Conservation (phyloP, 108 stramenopile genomes). For the Skeletonema marinoi region DNA sequence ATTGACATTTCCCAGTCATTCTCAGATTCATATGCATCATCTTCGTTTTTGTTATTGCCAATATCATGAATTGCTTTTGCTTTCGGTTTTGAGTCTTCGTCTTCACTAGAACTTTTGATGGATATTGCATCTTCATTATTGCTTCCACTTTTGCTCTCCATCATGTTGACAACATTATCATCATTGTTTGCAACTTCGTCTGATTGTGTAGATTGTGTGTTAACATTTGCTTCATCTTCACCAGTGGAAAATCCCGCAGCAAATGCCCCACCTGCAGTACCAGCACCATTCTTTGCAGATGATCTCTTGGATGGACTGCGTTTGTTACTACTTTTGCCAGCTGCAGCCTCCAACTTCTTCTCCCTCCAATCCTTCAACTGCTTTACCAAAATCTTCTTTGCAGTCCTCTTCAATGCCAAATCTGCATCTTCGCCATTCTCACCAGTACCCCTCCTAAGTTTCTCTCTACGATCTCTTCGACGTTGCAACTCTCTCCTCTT, state of each 20-base stretch:
- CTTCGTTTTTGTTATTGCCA: slow-evolving; percentile 16
- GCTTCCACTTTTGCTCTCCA: neutral
- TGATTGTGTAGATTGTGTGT: slow-evolving; percentile 8
- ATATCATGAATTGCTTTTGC: neutral
- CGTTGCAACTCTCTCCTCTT: slow-evolving; percentile 80
- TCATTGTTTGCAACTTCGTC: neutral
- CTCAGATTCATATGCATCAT: slow-evolving; percentile 34
- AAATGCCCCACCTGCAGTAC: slow-evolving; percentile 45
- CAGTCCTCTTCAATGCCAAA: slow-evolving; percentile 64
- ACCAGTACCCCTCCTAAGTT: slow-evolving; percentile 44
- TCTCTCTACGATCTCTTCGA: slow-evolving; percentile 70
- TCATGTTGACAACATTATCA: neutral
- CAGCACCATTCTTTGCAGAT: neutral
- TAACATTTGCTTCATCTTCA: slow-evolving; percentile 4
- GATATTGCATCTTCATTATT: slow-evolving; percentile 22
- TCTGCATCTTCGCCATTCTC: slow-evolving; percentile 29
- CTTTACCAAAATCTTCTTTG: slow-evolving; percentile 74
- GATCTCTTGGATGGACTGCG: slow-evolving; percentile 4
- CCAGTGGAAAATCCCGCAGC: slow-evolving; percentile 66
- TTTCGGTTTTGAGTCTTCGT: slow-evolving; percentile 1
- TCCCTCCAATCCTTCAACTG: slow-evolving; percentile 53
- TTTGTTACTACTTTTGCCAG: neutral
- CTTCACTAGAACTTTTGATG: slow-evolving; percentile 2
- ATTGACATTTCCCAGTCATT: slow-evolving; percentile 51
- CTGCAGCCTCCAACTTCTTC: slow-evolving; percentile 20